phyloP scores from a whole-genome alignment of 805 yeast genomes.

The Zygoascus bituminiphila region DNA sequence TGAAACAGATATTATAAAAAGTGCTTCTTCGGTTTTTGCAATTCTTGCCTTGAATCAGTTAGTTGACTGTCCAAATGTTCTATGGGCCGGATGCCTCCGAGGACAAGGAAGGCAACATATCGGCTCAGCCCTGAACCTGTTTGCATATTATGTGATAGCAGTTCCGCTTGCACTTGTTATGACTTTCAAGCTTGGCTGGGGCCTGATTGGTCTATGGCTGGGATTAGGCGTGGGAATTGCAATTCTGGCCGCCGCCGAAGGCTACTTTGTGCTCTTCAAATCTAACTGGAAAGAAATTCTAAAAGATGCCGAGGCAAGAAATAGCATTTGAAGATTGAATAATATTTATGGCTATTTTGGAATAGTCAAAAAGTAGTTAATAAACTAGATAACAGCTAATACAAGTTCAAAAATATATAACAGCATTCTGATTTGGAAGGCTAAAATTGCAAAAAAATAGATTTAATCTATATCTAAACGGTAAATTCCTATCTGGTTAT shows the following conservation, averaged over 20 bases:
- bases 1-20: constrained; percentile 47
- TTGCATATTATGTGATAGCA: constrained; percentile 62
- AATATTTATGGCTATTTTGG: neutral
- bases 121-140: constrained; percentile 61
- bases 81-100: constrained; percentile 64
- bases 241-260: constrained; percentile 11
- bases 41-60: constrained; percentile 57
- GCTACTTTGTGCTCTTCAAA: constrained; percentile 2
- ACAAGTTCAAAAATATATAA: no score
- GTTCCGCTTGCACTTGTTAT: constrained; percentile 48
- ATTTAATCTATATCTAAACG: neutral
- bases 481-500: neutral
- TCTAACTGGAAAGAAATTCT: neutral
- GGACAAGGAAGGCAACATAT: constrained; percentile 70
- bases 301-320: neutral
- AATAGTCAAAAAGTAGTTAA: no score
- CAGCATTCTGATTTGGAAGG: no score
- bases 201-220: constrained; percentile 62
- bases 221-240: constrained; percentile 55
- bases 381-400: no score
- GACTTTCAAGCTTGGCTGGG: constrained; percentile 41
- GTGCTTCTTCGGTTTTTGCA: constrained; percentile 53
- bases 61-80: constrained; percentile 61
- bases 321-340: neutral
- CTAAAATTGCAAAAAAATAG: neutral